phyloP scores from a whole-genome alignment of 306 rosid genomes.

The Coriaria nepalensis region DNA sequence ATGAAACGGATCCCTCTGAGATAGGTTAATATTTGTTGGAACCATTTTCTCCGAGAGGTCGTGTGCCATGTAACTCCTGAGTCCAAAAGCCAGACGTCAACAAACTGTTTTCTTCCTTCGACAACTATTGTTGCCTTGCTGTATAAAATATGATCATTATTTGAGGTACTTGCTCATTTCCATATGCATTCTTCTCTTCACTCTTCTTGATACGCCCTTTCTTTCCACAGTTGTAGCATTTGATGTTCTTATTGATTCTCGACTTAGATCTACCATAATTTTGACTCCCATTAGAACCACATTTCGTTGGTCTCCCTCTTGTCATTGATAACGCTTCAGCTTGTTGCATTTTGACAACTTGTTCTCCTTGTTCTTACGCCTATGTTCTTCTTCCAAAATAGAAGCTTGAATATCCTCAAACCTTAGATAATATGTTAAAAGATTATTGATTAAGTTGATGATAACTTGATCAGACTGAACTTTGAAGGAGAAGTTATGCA shows the following conservation, averaged over 20 bases:
- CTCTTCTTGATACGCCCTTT: background rate
- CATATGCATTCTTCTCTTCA: background rate
- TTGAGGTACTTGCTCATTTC: background rate
- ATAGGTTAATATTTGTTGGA: too few species aligned
- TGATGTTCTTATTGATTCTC: constrained; percentile 1
- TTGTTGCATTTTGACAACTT: background rate
- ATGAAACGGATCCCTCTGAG: too few species aligned
- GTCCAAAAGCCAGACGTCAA: background rate
- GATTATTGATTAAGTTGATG: background rate
- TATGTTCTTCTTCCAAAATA: background rate
- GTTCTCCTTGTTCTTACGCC: background rate
- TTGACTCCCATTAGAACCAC: background rate
- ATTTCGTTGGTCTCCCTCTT: background rate
- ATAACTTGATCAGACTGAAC: background rate
- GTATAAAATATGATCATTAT: background rate
- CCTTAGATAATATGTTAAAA: background rate
- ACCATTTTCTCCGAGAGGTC: too few species aligned
- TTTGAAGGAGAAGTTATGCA: background rate
- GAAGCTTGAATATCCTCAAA: background rate
- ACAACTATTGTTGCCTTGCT: background rate
- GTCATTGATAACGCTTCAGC: background rate
- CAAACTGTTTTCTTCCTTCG: background rate
- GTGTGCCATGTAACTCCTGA: background rate
- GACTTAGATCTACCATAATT: background rate
- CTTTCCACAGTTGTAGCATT: constrained; percentile 5